Conservation (phyloP, 371 early-diverging fungal genomes). For the Syncephalastrum contaminatum region DNA sequence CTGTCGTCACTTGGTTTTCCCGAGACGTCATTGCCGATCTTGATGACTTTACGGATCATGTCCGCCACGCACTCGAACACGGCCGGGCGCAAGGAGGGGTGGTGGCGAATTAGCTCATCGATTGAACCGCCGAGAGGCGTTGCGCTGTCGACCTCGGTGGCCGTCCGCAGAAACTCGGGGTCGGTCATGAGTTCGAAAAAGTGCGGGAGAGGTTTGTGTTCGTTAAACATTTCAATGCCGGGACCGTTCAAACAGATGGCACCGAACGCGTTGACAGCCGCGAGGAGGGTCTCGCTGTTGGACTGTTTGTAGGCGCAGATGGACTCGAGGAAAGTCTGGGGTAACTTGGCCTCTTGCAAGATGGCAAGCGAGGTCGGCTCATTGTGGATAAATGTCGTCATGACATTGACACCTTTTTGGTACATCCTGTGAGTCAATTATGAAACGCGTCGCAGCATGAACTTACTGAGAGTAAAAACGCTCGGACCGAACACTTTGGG, state of each 20-base stretch:
- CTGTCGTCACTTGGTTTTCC: slow-evolving; percentile 49
- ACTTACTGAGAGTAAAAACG: slow-evolving; percentile 67
- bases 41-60: slow-evolving; percentile 59
- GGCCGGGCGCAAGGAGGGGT: slow-evolving; percentile 74
- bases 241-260: slow-evolving; percentile 90
- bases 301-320: slow-evolving; percentile 63
- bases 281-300: slow-evolving; percentile 74
- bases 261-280: slow-evolving; percentile 92
- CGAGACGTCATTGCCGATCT: slow-evolving; percentile 41
- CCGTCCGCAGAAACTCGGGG: slow-evolving; percentile 70
- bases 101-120: slow-evolving; percentile 96
- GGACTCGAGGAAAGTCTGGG: slow-evolving; percentile 78
- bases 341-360: slow-evolving; percentile 87
- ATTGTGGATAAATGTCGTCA: slow-evolving; percentile 95
- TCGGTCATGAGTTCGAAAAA: slow-evolving; percentile 80
- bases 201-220: slow-evolving; percentile 67
- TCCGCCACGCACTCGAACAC: slow-evolving; percentile 71
- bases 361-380: slow-evolving; percentile 93
- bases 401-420: slow-evolving; percentile 90
- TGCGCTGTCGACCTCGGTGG: slow-evolving; percentile 83
- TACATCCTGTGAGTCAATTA: too few species aligned
- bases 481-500: slow-evolving; percentile 74
- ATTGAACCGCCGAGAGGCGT: slow-evolving; percentile 80
- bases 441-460: slow-evolving; percentile 7
- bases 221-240: slow-evolving; percentile 83